Base-by-base conservation (phyloP, 2,329 filamentous ascomycete genomes). In the Colletotrichum aenigma region DNA sequence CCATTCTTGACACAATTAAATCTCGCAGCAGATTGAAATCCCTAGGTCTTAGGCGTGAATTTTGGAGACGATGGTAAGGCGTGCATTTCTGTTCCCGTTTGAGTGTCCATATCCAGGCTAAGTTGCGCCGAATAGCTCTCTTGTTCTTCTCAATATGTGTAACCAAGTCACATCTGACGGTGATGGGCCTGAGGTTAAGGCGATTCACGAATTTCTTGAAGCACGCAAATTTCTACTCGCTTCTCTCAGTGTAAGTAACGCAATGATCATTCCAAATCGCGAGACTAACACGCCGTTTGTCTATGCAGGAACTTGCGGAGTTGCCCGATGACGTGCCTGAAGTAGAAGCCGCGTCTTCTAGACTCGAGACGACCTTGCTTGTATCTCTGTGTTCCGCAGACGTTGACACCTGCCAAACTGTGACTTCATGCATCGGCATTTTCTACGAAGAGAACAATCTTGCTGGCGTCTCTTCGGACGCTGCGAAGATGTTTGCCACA, bases 351-450 rank as follows among this genome's bases (percentile, higher is more conserved):
- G 87, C 90, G 16, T 88, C 87, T 6, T 88, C 87, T 8, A 91
- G 89, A 78, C 85, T 92, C 6, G 93, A 94, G 82, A 93, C 91
- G 0, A 86, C 91, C 2, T 88, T 94, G 55, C 83, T 94, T 7
- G 88, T 93, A 12, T 90, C 91, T 2, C 86, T 94, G 9, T 94
- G 92, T 80, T 93, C 92, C 18, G 87, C 91, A 8, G 91, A 93
- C 74, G 89, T 94, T 43, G 91, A 93, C 62, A 91, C 89, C 9
- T 94, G 93, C 79, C 92, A 92, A 78, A 84, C 92, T 16, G 91
- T 93, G 10, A 93, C 91, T 2, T 88, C 88, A 16, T 92, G 91
- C 78, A 91, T 94, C 69, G 88, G 88, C 6, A 83, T 92, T 1
- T 91, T 93, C 76, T 88, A 93, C n/a, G 89, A 93, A 70, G 92